A percentile compares a stretch with the other conserved stretches of the same genome.
Evolutionary conservation across 1,284 basidiomycete species (phyloP).

Genomic region (Malassezia sympodialis): DNA sequence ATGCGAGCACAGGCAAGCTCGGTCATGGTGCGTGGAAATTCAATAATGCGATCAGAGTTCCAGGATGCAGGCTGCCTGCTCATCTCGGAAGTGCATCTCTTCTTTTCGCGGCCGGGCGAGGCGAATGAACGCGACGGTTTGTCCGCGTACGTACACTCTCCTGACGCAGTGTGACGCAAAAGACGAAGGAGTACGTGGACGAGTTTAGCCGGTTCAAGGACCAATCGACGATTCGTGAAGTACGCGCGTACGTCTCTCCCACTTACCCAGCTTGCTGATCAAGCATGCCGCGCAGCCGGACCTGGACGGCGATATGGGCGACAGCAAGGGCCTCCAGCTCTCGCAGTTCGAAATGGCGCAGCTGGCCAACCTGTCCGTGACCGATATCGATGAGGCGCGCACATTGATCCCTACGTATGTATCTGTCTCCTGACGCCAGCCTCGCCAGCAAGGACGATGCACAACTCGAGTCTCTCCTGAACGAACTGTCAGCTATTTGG

Average conservation of each 20-base stretch:
- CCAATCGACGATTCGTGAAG: slow-evolving; percentile 71
- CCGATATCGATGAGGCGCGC: slow-evolving; percentile 77
- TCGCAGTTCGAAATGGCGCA: slow-evolving; percentile 87
- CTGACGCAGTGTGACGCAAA: slow-evolving; percentile 62
- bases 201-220: slow-evolving; percentile 81
- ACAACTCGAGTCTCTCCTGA: slow-evolving; percentile 64
- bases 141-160: slow-evolving; percentile 51
- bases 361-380: slow-evolving; percentile 78
- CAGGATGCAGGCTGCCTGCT: slow-evolving; percentile 79
- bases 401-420: slow-evolving; percentile 66
- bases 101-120: slow-evolving; percentile 67
- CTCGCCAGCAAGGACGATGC: slow-evolving; percentile 79
- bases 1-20: slow-evolving; percentile 30
- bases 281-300: slow-evolving; percentile 23
- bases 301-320: slow-evolving; percentile 20
- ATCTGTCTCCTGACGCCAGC: slow-evolving; percentile 50
- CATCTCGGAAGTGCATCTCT: slow-evolving; percentile 79
- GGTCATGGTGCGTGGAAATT: slow-evolving; percentile 18
- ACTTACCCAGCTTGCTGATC: slow-evolving; percentile 21
- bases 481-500: slow-evolving; percentile 77
- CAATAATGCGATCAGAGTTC: slow-evolving; percentile 58
- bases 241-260: slow-evolving; percentile 63
- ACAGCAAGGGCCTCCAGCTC: slow-evolving; percentile 59
- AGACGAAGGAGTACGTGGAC: slow-evolving; percentile 80
- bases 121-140: slow-evolving; percentile 66